phyloP scores from a whole-genome alignment of 106 monocot species.

The Acorus calamus region DNA sequence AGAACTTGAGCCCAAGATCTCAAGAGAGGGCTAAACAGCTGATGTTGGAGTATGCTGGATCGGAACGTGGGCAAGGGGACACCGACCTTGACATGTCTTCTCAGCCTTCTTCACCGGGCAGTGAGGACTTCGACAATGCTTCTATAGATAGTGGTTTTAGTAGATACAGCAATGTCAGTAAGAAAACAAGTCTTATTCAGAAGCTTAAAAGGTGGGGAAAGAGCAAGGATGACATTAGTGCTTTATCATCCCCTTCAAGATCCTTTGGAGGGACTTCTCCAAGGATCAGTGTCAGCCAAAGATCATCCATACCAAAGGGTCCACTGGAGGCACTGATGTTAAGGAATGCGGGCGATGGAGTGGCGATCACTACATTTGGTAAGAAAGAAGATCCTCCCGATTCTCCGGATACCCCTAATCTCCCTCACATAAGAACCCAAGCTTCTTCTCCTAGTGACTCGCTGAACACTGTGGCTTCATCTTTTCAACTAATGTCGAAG shows the following conservation, averaged over 20 bases:
- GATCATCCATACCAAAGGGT: slow-evolving; percentile 31
- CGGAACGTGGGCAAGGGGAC: slow-evolving; percentile 90
- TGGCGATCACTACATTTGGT: slow-evolving; percentile 81
- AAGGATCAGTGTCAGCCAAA: slow-evolving; percentile 20
- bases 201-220: slow-evolving; percentile 91
- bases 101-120: slow-evolving; percentile 67
- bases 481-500: slow-evolving; percentile 86
- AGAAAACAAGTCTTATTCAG: slow-evolving; percentile 63
- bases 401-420: slow-evolving; percentile 19
- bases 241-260: slow-evolving; percentile 42
- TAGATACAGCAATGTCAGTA: slow-evolving; percentile 55
- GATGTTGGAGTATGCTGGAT: slow-evolving; percentile 90
- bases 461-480: slow-evolving; percentile 49
- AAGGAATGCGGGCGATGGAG: slow-evolving; percentile 68
- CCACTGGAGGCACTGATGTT: slow-evolving; percentile 85
- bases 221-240: slow-evolving; percentile 62
- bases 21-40: slow-evolving; percentile 70
- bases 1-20: slow-evolving; percentile 76
- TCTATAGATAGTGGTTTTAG: slow-evolving; percentile 79
- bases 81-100: slow-evolving; percentile 79
- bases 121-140: slow-evolving; percentile 80
- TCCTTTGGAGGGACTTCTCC: slow-evolving; percentile 48
- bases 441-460: slow-evolving; percentile 27
- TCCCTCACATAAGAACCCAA: slow-evolving; percentile 26
- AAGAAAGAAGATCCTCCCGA: slow-evolving; percentile 42